Evolutionary conservation across 495 filamentous ascomycete genomes (phyloP).

Genomic region (Talaromyces borbonicus): DNA sequence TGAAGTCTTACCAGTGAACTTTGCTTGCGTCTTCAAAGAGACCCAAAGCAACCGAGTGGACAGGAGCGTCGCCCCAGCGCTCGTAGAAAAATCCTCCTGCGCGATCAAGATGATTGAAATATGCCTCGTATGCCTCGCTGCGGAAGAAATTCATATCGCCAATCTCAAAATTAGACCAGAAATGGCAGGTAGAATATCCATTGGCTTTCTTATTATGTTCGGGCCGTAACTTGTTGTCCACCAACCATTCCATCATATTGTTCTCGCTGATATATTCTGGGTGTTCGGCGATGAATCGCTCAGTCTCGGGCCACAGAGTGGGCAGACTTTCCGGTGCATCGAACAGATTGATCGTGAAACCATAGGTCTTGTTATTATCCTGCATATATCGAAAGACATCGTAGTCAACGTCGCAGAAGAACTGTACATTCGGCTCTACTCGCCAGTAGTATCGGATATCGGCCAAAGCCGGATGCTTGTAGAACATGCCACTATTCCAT

Average conservation of each 20-base stretch:
- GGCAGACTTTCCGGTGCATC: slow-evolving; percentile 79
- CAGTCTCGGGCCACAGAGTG: slow-evolving; percentile 89
- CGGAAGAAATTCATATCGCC: slow-evolving; percentile 94
- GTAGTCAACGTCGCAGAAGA: slow-evolving; percentile 99
- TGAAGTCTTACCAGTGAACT: slow-evolving; percentile 87
- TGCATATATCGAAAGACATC: slow-evolving; percentile 98
- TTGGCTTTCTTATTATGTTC: slow-evolving; percentile 69
- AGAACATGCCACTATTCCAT: slow-evolving; percentile 98
- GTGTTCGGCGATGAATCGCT: slow-evolving; percentile 77
- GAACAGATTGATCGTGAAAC: slow-evolving; percentile 97
- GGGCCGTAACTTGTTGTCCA: slow-evolving; percentile 65
- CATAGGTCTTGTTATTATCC: slow-evolving; percentile 96
- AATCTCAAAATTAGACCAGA: slow-evolving; percentile 99
- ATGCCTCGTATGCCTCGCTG: slow-evolving; percentile 81
- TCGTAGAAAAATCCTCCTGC: slow-evolving; percentile 93
- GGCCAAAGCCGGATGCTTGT: slow-evolving; percentile 82
- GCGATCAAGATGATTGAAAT: slow-evolving; percentile 88
- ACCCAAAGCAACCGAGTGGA: slow-evolving; percentile 91
- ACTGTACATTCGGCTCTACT: slow-evolving; percentile 97
- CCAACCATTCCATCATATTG: slow-evolving; percentile 81
- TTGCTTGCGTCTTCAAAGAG: slow-evolving; percentile 84
- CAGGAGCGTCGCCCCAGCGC: slow-evolving; percentile 83
- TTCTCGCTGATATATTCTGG: slow-evolving; percentile 72
- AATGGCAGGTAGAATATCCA: slow-evolving; percentile 98
- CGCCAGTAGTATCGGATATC: slow-evolving; percentile 94